Conservation (phyloP, 805 yeast genomes). For the Jamesozyma hellenica region DNA sequence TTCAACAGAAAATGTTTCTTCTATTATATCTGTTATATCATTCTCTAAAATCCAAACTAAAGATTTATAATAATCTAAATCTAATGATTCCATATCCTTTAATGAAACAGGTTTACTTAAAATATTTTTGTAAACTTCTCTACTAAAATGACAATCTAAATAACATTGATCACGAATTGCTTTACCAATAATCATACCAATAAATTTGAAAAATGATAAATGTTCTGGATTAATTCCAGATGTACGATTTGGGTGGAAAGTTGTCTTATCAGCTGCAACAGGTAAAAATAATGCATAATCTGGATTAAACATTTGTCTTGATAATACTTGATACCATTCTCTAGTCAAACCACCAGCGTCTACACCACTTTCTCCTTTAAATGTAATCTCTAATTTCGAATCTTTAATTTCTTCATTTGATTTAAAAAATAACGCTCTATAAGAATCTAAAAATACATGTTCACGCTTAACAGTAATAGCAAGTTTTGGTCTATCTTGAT, state of each 20-base stretch:
- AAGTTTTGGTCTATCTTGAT: slow-evolving; percentile 38
- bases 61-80: slow-evolving; percentile 84
- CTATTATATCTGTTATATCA: slow-evolving; percentile 90
- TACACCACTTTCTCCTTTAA: slow-evolving; percentile 89
- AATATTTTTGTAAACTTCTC: slow-evolving; percentile 87
- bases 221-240: slow-evolving; percentile 92
- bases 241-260: slow-evolving; percentile 90
- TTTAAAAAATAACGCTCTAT: slow-evolving; percentile 71
- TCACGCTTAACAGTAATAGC: slow-evolving; percentile 70
- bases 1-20: slow-evolving; percentile 89
- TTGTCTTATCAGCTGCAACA: slow-evolving; percentile 82
- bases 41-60: slow-evolving; percentile 93
- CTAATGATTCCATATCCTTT: slow-evolving; percentile 90
- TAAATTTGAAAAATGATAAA: slow-evolving; percentile 82
- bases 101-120: slow-evolving; percentile 71
- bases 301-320: slow-evolving; percentile 92
- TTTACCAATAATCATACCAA: slow-evolving; percentile 89
- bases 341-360: slow-evolving; percentile 98
- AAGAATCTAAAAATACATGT: slow-evolving; percentile 86
- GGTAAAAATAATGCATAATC: slow-evolving; percentile 88
- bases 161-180: slow-evolving; percentile 81
- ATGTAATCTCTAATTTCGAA: slow-evolving; percentile 67
- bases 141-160: slow-evolving; percentile 87
- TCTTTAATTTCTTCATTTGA: slow-evolving; percentile 61
- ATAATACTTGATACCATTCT: slow-evolving; percentile 93